Evolutionary conservation across 73 alveolate genomes (phyloP).

Genomic region (Tetrahymena malaccensis): DNA sequence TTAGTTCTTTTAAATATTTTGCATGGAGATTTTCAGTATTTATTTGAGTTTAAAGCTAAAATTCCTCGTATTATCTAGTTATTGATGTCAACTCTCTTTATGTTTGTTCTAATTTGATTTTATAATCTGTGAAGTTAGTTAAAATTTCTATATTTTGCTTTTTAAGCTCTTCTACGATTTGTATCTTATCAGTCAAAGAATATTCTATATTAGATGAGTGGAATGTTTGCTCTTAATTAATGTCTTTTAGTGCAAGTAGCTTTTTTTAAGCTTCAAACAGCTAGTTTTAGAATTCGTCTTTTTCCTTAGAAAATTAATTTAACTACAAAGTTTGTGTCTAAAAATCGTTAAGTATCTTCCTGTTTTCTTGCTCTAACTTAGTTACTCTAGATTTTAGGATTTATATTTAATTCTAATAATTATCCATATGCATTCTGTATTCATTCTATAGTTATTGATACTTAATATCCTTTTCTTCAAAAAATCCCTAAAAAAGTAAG

Average conservation of each 20-base stretch:
- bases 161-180: neutral
- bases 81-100: neutral
- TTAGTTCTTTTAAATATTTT: neutral
- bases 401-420: neutral
- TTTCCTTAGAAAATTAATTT: neutral
- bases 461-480: neutral
- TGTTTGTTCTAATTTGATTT: neutral
- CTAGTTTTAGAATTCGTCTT: neutral
- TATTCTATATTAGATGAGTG: neutral
- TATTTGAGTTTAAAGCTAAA: neutral
- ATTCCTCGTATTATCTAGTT: neutral
- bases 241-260: neutral
- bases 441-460: neutral
- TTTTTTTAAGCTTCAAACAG: neutral
- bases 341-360: neutral
- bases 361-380: neutral
- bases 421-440: neutral
- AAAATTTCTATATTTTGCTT: neutral
- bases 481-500: neutral
- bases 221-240: neutral
- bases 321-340: neutral
- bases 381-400: neutral
- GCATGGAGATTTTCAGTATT: neutral
- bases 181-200: neutral
- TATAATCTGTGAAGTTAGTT: neutral